Base-by-base conservation (phyloP, 2,329 filamentous ascomycete species). In the Penicillium sp. region DNA sequence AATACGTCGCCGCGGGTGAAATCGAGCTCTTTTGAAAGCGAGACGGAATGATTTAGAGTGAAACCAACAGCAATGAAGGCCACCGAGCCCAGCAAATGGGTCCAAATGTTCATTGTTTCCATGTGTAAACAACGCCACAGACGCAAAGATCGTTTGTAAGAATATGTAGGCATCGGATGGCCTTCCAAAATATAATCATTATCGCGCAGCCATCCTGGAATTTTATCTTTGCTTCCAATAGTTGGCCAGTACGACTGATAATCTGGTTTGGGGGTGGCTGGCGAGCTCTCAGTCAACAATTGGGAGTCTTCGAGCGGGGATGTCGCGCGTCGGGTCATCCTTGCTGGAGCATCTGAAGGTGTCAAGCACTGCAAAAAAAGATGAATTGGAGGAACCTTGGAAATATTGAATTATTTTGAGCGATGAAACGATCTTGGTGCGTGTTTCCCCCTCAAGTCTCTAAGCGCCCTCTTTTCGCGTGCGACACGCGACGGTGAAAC, bases 111-210 rank as follows among this genome's bases (percentile, higher is more conserved):
- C 53, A 61, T 56, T 9, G 57, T 57, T 37, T 61, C 57, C 57
- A 59, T 59, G 8, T 61, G 59, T 54, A 58, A 54, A 41, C 59
- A 59, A 9, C 52, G 53, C 57, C 56, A 61, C 10, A 65, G 51
- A 43, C 63, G 67, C 13, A 70, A 54, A 8, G 60, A 67, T 35
- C 58, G 60, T 27, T 38, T 40, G 49, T 69, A 67, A 8, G 62
- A 69, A 54, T 65, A 66, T 25, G 66, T 67, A 12, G 68, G 66
- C 62, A 70, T 69, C 10, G 64, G 68, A 49, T 70, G 67, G 15
- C 63, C 60, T n/a, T 54, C 48, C 42, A 67, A 27, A 35, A 67
- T 64, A 43, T 58, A 67, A 27, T 67, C 63, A 57, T 67, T 70
- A 41, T 70, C 67, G 21, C 65, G 63, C 1, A 68, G 63, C 66